A percentile compares a stretch with the other conserved stretches of the same genome.
These are phyloP conservation scores for Hypoxylon crocopeplum DNA, from an alignment of 495 filamentous ascomycete genomes.

Conservation along the genomic window DNA sequence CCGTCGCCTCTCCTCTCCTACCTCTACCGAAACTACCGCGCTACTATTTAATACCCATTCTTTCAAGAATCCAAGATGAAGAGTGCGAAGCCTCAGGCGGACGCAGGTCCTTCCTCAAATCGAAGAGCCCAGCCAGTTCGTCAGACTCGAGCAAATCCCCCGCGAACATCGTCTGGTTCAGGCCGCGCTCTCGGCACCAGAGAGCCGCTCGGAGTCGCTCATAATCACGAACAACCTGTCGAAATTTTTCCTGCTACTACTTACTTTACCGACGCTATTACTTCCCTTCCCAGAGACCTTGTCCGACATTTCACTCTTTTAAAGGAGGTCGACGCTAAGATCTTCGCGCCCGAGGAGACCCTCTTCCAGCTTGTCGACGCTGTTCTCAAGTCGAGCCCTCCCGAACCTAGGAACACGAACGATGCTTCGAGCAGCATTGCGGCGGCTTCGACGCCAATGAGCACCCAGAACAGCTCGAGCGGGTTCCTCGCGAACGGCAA, in stretches of 20 bases:
- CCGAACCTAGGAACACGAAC: constrained; percentile 49
- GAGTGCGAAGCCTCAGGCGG: constrained; percentile 55
- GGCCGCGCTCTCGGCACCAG: constrained; percentile 46
- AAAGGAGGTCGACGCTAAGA: constrained; percentile 97
- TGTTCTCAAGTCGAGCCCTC: constrained; percentile 66
- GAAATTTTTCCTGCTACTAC: constrained; percentile 90
- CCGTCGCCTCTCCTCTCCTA: not conserved
- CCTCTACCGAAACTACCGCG: constrained; percentile 9
- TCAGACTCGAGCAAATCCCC: constrained; percentile 63
- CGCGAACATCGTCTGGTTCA: constrained; percentile 53
- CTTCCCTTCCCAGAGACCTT: constrained; percentile 91
- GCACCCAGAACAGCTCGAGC: constrained; percentile 52
- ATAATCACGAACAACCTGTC: constrained; percentile 55
- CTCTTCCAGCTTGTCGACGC: constrained; percentile 72
- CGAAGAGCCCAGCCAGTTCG: constrained; percentile 66
- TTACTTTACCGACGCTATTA: constrained; percentile 91
- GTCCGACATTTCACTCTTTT: constrained; percentile 92
- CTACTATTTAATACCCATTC: constrained; percentile 3
- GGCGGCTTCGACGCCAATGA: constrained; percentile 50
- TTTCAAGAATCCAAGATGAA: constrained; percentile 52
- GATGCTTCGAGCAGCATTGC: constrained; percentile 51
- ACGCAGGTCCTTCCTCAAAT: constrained; percentile 51
- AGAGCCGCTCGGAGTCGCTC: constrained; percentile 52
- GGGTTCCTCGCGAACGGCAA: constrained; percentile 43
- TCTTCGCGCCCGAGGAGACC: constrained; percentile 74